Base-by-base conservation (phyloP, 2,329 filamentous ascomycete genomes). In the Claviceps humidiphila region DNA sequence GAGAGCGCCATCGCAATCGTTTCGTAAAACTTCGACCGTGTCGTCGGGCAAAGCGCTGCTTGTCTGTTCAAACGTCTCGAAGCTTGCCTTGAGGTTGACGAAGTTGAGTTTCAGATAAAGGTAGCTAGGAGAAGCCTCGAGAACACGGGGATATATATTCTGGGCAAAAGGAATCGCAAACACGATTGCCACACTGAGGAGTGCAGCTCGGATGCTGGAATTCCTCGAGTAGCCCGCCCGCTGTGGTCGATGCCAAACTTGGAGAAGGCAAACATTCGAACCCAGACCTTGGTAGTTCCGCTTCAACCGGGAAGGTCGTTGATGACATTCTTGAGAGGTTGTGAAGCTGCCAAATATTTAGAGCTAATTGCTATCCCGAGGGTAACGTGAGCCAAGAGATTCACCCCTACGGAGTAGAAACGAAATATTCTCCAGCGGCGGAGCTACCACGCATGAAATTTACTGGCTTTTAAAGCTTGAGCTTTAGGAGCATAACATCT, bases 31-130 rank as follows among this genome's bases (percentile, higher is more conserved):
- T 56, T 93, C 84, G 61, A 97, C 87, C 0, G 93, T 98, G 70
- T 83, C 82, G 59, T 96, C 88, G 43, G 93, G 93, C 17, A 98
- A 79, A 9, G 93, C 91, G 39, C 78, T 81, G 57, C 93, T 91
- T 3, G 87, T 95, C 70, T 85, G 76, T 75, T 95, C 84, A 72
- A 98, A 98, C 38, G 87, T 88, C 66, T 90, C 88, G 72, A 89
- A 98, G 56, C 93, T 93, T 55, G 93, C 93, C 56, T 93, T 80
- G 61, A 97, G 87, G 73, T 95, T 82, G 61, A 93, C 81, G 71
- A 97, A 98, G 68, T 85, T 87, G 78, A 97, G 97, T 65, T 89
- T 90, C 61, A 98, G 80, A 63, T 86, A 85, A 47, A 96, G 75
- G n/a, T 87, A 34, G n/a, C 84, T 71, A 38, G 91, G 90, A 2